A percentile compares a stretch with the other conserved stretches of the same genome.
Evolutionary conservation across 1,284 basidiomycete species (phyloP).

Genomic region (Puccinia polysora): DNA sequence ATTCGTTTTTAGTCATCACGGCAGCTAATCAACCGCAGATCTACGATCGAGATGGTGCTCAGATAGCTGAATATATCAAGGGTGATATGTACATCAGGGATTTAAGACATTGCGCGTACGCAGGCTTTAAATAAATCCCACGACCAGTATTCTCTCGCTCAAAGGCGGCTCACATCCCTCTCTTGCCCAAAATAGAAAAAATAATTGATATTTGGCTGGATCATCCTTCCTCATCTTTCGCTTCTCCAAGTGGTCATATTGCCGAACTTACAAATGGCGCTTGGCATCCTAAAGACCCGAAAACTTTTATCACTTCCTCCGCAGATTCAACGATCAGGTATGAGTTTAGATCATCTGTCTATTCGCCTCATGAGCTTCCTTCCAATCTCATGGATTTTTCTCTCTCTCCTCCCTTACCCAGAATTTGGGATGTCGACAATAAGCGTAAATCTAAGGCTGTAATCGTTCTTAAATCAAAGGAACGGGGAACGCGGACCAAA

Average conservation of each 20-base stretch:
- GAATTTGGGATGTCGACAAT: constrained; percentile 88
- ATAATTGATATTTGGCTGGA: constrained; percentile 16
- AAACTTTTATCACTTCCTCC: constrained; percentile 84
- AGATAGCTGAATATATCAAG: constrained; percentile 78
- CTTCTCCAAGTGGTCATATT: constrained; percentile 73
- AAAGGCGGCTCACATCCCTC: constrained; percentile 22
- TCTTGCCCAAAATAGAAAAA: constrained; percentile 5
- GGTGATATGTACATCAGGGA: constrained; percentile 97
- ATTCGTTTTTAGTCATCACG: constrained; percentile 76
- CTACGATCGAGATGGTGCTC: constrained; percentile 75
- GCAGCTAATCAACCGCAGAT: constrained; percentile 82
- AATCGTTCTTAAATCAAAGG: constrained; percentile 92
- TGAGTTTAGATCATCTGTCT: constrained; percentile 46
- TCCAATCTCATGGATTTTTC: too few species aligned
- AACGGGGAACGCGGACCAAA: constrained; percentile 88
- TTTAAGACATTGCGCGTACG: constrained; percentile 90
- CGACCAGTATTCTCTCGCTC: too few species aligned
- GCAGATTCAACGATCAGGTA: constrained; percentile 88
- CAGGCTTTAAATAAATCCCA: too few species aligned
- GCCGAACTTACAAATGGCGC: constrained; percentile 80
- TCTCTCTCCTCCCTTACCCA: constrained; percentile 52
- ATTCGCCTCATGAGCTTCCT: neutral
- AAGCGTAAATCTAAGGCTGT: constrained; percentile 85
- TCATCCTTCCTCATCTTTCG: neutral
- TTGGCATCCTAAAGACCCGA: constrained; percentile 81